A percentile compares a stretch with the other conserved stretches of the same genome.
Evolutionary conservation across 2,329 filamentous ascomycete species (phyloP).

Genomic region (Daldinia sp.): DNA sequence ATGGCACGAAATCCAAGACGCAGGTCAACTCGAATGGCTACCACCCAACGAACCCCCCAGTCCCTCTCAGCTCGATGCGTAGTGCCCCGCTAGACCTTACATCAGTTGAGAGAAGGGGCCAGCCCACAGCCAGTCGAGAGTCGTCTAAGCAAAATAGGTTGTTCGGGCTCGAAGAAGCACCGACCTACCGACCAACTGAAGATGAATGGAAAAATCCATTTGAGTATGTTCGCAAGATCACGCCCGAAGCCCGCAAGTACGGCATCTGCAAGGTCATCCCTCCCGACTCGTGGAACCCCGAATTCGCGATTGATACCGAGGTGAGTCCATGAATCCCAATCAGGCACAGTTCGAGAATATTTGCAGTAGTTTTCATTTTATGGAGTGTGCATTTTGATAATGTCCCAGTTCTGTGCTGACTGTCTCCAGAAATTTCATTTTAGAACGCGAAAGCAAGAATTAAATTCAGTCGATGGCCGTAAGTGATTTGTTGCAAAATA

Average conservation of each 20-base stretch:
- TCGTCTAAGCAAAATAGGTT: constrained; percentile 81
- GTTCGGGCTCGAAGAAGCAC: constrained; percentile 88
- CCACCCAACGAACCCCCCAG: constrained; percentile 63
- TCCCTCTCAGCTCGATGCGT: constrained; percentile 67
- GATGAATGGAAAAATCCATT: constrained; percentile 97
- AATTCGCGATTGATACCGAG: constrained; percentile 97
- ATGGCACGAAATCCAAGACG: constrained; percentile 61
- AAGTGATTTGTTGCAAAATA: constrained; percentile 56
- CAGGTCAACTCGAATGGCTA: constrained; percentile 67
- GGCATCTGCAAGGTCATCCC: constrained; percentile 97
- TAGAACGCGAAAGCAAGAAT: constrained; percentile 91
- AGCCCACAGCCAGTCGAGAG: constrained; percentile 81
- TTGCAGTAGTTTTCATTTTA: not conserved
- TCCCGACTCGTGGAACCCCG: constrained; percentile 91
- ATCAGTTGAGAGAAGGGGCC: constrained; percentile 91
- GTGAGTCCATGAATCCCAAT: constrained; percentile 62
- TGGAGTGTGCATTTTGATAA: not conserved
- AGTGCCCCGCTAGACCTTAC: constrained; percentile 80
- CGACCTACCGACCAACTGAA: constrained; percentile 88
- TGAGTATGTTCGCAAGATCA: constrained; percentile 92
- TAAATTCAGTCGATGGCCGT: constrained; percentile 99
- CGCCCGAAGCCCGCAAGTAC: constrained; percentile 85
- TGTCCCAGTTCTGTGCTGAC: constrained; percentile 32
- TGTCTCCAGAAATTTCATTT: constrained; percentile 88
- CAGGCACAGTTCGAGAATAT: not conserved